These are phyloP conservation scores for Colletotrichum theobromicola DNA, from an alignment of 2,329 filamentous ascomycete species.

Conservation along the genomic window DNA sequence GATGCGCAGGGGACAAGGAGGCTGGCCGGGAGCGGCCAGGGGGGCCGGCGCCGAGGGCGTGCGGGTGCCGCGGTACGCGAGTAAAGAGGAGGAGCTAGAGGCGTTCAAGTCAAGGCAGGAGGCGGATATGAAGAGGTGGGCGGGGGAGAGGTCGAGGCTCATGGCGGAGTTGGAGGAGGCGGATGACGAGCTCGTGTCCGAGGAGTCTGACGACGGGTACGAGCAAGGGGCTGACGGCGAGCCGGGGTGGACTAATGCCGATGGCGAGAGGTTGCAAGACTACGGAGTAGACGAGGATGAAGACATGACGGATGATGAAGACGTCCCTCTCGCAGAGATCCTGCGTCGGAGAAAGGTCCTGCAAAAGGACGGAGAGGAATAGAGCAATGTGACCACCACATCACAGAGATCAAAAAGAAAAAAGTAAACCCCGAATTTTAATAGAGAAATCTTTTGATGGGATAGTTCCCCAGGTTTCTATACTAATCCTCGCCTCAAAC, in stretches of 20 bases:
- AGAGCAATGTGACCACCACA: neutral
- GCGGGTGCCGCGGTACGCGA: slow-evolving; percentile 37
- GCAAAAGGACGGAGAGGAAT: slow-evolving; percentile 31
- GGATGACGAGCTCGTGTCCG: slow-evolving; percentile 50
- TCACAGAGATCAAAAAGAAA: slow-evolving; percentile 25
- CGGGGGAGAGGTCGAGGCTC: slow-evolving; percentile 38
- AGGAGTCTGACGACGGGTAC: slow-evolving; percentile 65
- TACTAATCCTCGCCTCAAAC: slow-evolving; percentile 16
- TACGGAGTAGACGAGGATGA: slow-evolving; percentile 84
- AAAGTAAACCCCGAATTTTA: neutral
- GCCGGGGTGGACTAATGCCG: slow-evolving; percentile 73
- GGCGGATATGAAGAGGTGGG: slow-evolving; percentile 46
- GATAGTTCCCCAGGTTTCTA: slow-evolving; percentile 11
- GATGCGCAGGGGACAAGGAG: slow-evolving; percentile 45
- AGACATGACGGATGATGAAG: slow-evolving; percentile 48
- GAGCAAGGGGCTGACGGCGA: slow-evolving; percentile 48
- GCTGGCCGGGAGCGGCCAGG: slow-evolving; percentile 40
- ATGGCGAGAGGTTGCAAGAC: slow-evolving; percentile 76
- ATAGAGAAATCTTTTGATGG: slow-evolving; percentile 6
- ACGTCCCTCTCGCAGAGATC: slow-evolving; percentile 74
- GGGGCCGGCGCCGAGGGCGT: slow-evolving; percentile 32
- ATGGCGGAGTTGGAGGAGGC: slow-evolving; percentile 57
- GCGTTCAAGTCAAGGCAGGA: slow-evolving; percentile 57
- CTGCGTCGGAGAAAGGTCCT: slow-evolving; percentile 58
- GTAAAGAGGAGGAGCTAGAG: slow-evolving; percentile 49